Evolutionary conservation across 1,284 basidiomycete species (phyloP).

Genomic region (Apiotrichum akiyoshidainum): DNA sequence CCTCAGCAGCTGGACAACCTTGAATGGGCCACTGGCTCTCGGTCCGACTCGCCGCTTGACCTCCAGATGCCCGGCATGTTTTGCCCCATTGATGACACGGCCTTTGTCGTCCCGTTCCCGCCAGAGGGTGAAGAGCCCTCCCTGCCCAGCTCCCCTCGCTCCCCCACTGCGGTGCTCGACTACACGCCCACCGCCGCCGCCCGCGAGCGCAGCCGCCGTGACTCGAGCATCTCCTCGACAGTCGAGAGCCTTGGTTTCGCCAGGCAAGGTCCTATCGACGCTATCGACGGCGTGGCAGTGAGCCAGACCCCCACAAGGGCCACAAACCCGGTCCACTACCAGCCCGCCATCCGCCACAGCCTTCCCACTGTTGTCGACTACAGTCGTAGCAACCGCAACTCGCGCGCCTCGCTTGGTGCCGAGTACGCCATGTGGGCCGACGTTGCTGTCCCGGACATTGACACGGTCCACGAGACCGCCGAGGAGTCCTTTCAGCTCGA

Average conservation of each 20-base stretch:
- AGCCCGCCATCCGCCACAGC: not conserved
- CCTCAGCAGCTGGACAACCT: not conserved
- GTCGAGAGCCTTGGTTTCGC: constrained; percentile 5
- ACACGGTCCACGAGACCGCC: not conserved
- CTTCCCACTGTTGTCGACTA: constrained; percentile 6
- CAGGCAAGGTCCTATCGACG: not conserved
- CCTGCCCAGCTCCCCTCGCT: not conserved
- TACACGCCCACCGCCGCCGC: constrained; percentile 8
- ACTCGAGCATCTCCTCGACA: constrained; percentile 1
- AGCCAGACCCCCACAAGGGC: not conserved
- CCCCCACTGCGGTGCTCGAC: not conserved
- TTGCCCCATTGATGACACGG: not conserved
- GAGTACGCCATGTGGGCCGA: constrained; percentile 5
- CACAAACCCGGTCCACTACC: not conserved
- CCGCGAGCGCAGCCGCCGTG: constrained; percentile 7
- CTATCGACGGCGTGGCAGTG: not conserved
- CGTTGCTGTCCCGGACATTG: not conserved
- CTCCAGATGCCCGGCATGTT: constrained; percentile 4
- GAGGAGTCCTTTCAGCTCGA: constrained; percentile 12
- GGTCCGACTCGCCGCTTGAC: constrained; percentile 4
- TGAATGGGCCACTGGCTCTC: not conserved
- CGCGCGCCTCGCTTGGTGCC: not conserved
- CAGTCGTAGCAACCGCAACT: not conserved
- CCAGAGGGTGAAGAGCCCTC: not conserved
- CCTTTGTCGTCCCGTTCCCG: constrained; percentile 9